Evolutionary conservation across 306 rosid genomes (phyloP).

Genomic region (Benincasa hispida): DNA sequence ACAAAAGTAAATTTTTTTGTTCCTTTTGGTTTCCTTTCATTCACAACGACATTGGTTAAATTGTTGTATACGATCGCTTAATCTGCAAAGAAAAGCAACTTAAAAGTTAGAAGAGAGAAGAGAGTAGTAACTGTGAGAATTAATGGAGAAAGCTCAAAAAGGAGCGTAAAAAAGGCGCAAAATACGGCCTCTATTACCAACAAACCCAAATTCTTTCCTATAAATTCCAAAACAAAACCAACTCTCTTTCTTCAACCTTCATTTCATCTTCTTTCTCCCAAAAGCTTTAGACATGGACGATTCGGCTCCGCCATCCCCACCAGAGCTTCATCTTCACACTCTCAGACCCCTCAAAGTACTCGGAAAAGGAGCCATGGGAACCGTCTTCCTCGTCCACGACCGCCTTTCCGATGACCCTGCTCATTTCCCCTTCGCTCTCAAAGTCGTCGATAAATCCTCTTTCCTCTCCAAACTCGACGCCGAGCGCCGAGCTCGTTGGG

Average conservation of each 20-base stretch:
- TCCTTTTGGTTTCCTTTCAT: too few relatives aligned
- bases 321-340: slow-evolving; percentile 40
- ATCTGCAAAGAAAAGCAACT: background rate
- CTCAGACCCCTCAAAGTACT: slow-evolving; percentile 54
- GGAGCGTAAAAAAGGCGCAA: slow-evolving; percentile 4
- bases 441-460: slow-evolving; percentile 59
- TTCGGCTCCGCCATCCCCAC: slow-evolving; percentile 11
- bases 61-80: background rate
- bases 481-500: slow-evolving; percentile 82
- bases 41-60: background rate
- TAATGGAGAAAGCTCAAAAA: background rate
- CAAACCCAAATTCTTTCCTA: slow-evolving; percentile 10
- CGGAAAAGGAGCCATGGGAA: slow-evolving; percentile 95
- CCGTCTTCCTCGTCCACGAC: slow-evolving; percentile 69
- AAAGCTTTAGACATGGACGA: slow-evolving; percentile 26
- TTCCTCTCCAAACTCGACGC: slow-evolving; percentile 46
- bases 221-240: slow-evolving; percentile 10
- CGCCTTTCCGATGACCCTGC: slow-evolving; percentile 14
- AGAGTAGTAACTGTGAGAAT: background rate
- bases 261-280: background rate
- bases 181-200: background rate
- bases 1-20: too few relatives aligned
- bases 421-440: slow-evolving; percentile 42
- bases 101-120: background rate
- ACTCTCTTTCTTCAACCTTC: slow-evolving; percentile 3